These are phyloP conservation scores for Rutstroemia sp. DNA, from an alignment of 2,329 filamentous ascomycete species.

Conservation along the genomic window DNA sequence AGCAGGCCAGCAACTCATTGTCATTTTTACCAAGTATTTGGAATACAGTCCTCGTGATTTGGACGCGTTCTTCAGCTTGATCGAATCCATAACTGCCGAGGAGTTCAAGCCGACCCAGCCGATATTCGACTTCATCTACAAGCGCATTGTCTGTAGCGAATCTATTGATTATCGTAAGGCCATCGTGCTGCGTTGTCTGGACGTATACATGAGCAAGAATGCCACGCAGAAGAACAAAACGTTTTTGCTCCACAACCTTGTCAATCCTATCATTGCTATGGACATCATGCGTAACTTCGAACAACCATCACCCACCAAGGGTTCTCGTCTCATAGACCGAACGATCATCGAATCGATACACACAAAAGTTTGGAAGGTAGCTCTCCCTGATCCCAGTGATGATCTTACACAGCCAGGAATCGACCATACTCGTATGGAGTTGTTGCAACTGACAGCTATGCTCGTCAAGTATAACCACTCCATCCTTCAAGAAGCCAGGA, in stretches of 20 bases:
- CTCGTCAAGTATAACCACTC: slow-evolving; percentile 90
- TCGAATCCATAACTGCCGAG: slow-evolving; percentile 76
- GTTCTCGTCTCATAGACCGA: slow-evolving; percentile 74
- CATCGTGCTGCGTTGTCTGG: slow-evolving; percentile 76
- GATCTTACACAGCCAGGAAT: slow-evolving; percentile 80
- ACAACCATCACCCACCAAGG: slow-evolving; percentile 45
- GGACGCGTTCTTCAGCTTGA: slow-evolving; percentile 75
- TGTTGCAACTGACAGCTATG: slow-evolving; percentile 89
- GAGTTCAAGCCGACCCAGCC: slow-evolving; percentile 71
- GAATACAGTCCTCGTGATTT: slow-evolving; percentile 66
- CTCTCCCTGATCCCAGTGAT: slow-evolving; percentile 72
- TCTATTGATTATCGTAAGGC: slow-evolving; percentile 81
- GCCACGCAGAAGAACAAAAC: slow-evolving; percentile 86
- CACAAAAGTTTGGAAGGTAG: slow-evolving; percentile 88
- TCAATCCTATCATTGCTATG: slow-evolving; percentile 95
- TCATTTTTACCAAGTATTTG: slow-evolving; percentile 75
- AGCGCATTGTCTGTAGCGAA: slow-evolving; percentile 72
- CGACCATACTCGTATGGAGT: slow-evolving; percentile 92
- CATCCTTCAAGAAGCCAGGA: slow-evolving; percentile 82
- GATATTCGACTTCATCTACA: slow-evolving; percentile 77
- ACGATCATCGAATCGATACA: slow-evolving; percentile 84
- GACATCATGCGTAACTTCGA: slow-evolving; percentile 75
- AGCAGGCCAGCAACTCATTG: slow-evolving; percentile 79
- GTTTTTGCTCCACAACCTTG: slow-evolving; percentile 83
- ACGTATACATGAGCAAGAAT: slow-evolving; percentile 72